These are phyloP conservation scores for Pascua guehoae DNA, from an alignment of 1,284 basidiomycete species.

Conservation along the genomic window DNA sequence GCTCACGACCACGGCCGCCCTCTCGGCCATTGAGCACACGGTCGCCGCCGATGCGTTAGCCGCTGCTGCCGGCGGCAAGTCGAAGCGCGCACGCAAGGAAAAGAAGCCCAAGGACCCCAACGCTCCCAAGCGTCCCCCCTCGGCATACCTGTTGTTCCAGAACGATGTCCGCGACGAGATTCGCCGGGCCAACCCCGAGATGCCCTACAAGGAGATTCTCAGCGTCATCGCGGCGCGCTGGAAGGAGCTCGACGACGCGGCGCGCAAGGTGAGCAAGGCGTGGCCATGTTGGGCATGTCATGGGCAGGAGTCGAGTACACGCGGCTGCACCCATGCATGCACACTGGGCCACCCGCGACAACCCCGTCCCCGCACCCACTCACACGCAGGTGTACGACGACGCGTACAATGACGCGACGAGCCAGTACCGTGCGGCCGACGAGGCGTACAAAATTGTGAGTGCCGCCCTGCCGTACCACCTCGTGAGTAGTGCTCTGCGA, in stretches of 20 bases:
- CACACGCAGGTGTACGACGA: slow-evolving; percentile 27
- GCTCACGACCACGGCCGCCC: slow-evolving; percentile 22
- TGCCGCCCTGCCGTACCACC: not conserved
- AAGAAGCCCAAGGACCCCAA: slow-evolving; percentile 74
- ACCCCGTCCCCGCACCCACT: too few relatives aligned
- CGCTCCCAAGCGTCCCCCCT: slow-evolving; percentile 89
- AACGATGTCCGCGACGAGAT: slow-evolving; percentile 74
- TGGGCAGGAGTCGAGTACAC: slow-evolving; percentile 21
- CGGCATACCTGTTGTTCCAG: slow-evolving; percentile 93
- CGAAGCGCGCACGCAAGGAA: slow-evolving; percentile 36
- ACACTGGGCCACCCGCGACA: not conserved
- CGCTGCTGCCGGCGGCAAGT: slow-evolving; percentile 22
- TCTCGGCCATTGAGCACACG: slow-evolving; percentile 18
- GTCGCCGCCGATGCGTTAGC: slow-evolving; percentile 22
- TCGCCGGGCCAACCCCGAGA: slow-evolving; percentile 57
- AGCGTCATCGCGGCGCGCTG: slow-evolving; percentile 69
- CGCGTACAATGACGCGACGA: slow-evolving; percentile 25
- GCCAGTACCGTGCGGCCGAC: slow-evolving; percentile 24
- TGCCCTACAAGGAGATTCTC: slow-evolving; percentile 71
- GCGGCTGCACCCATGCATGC: not conserved
- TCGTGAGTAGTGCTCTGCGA: too few relatives aligned
- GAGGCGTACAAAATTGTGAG: slow-evolving; percentile 27
- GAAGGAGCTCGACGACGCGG: slow-evolving; percentile 62
- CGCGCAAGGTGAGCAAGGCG: slow-evolving; percentile 62
- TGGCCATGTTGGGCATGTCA: too few relatives aligned